Percentiles rank a stretch among this genome's conserved stretches.
phyloP scores from a whole-genome alignment of 225 moss, liverwort and hornwort species.

The Sphagnum contortum region DNA sequence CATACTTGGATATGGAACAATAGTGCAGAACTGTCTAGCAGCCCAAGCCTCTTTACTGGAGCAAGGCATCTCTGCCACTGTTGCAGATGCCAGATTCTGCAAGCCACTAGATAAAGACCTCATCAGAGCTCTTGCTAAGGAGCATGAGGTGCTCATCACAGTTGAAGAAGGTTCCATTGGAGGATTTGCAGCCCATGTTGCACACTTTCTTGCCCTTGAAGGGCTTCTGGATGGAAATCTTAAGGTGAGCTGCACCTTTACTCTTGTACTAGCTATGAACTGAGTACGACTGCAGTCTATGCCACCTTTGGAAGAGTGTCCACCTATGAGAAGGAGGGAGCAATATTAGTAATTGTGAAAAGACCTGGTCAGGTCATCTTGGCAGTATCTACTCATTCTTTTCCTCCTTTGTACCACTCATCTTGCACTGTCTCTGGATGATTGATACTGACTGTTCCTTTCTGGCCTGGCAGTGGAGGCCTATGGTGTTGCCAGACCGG shows the following conservation, averaged over 20 bases:
- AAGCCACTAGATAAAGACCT: constrained; percentile 12
- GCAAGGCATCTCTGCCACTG: constrained; percentile 8
- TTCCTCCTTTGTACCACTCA: not conserved
- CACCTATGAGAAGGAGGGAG: too few species aligned
- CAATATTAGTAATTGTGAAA: too few species aligned
- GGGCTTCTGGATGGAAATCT: constrained; percentile 8
- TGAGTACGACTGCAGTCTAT: not conserved
- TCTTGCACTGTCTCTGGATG: not conserved
- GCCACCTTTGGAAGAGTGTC: not conserved
- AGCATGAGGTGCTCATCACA: constrained; percentile 12
- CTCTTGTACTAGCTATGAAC: not conserved
- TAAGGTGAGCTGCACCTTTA: constrained; percentile 5
- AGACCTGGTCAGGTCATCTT: too few species aligned
- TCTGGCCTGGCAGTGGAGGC: constrained; percentile 6
- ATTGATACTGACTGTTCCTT: not conserved
- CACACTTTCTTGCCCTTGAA: constrained; percentile 7
- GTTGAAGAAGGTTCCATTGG: constrained; percentile 13
- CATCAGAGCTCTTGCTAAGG: constrained; percentile 7
- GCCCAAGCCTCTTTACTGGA: constrained; percentile 3
- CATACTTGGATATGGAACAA: constrained; percentile 8
- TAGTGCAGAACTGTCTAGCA: constrained; percentile 10
- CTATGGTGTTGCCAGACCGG: constrained; percentile 9
- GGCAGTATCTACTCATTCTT: too few species aligned
- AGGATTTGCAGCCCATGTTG: constrained; percentile 11
- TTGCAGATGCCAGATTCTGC: constrained; percentile 11